A percentile compares a stretch with the other conserved stretches of the same genome.
These are phyloP conservation scores for Cladosporium phlei DNA, from an alignment of 2,329 filamentous ascomycete species.

Conservation along the genomic window DNA sequence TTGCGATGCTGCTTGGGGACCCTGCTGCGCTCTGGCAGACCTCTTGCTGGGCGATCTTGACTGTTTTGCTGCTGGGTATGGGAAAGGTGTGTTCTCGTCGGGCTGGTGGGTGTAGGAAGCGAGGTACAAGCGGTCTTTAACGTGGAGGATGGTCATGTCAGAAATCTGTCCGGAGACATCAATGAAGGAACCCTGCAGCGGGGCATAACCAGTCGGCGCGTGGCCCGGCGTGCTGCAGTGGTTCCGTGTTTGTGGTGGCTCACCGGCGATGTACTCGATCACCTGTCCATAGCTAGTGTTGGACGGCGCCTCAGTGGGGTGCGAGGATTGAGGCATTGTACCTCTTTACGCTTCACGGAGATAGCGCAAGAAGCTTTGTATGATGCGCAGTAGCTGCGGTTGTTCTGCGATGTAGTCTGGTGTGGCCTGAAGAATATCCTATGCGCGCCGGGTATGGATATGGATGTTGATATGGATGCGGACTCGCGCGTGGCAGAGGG, in stretches of 20 bases:
- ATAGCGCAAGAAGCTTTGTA: constrained; percentile 16
- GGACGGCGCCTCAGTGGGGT: constrained; percentile 26
- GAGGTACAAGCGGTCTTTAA: constrained; percentile 83
- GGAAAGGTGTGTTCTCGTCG: constrained; percentile 76
- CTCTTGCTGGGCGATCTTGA: constrained; percentile 69
- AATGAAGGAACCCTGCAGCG: constrained; percentile 1
- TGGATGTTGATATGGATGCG: neutral
- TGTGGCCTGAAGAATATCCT: constrained; percentile 1
- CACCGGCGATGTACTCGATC: constrained; percentile 94
- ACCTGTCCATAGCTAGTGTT: constrained; percentile 70
- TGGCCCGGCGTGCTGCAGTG: neutral
- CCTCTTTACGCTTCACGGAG: constrained; percentile 1
- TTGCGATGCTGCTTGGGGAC: constrained; percentile 43
- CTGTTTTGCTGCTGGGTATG: constrained; percentile 60
- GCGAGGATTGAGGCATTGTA: constrained; percentile 11
- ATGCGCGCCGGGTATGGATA: too few relatives aligned
- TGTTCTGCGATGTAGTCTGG: neutral
- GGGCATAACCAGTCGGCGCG: constrained; percentile 11
- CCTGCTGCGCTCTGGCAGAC: constrained; percentile 61
- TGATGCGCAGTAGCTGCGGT: constrained; percentile 7
- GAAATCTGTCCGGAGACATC: constrained; percentile 20
- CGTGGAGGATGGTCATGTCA: constrained; percentile 31
- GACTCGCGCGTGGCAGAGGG: constrained; percentile 6
- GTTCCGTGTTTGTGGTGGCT: constrained; percentile 30
- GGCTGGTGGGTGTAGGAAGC: constrained; percentile 84